phyloP scores from a whole-genome alignment of 2,329 filamentous ascomycete species.

The Venturia nashicola region DNA sequence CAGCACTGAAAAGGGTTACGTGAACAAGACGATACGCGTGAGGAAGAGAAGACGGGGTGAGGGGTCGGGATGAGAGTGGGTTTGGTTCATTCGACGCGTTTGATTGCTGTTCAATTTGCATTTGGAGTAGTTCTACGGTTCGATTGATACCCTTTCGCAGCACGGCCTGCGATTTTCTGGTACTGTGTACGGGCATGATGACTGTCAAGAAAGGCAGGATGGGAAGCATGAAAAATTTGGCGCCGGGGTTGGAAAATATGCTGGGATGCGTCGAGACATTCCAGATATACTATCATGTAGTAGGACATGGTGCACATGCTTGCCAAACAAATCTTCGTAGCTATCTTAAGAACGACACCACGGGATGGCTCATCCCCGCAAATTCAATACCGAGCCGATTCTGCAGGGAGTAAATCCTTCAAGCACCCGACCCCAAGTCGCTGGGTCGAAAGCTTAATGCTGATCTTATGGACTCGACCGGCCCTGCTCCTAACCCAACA shows the following conservation, averaged over 20 bases:
- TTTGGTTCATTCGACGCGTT: not conserved
- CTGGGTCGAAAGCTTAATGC: not conserved
- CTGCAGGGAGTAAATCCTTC: not conserved
- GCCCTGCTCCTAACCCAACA: not conserved
- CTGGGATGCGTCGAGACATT: not conserved
- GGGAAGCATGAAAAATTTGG: not conserved
- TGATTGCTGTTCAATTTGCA: not conserved
- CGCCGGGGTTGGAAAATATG: not conserved
- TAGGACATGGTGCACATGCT: not conserved
- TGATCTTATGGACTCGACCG: not conserved
- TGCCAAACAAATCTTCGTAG: not conserved
- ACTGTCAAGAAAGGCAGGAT: not conserved
- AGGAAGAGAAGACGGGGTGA: slow-evolving; percentile 1
- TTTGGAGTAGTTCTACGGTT: not conserved
- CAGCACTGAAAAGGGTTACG: not conserved
- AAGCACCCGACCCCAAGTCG: not conserved
- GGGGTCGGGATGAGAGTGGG: not conserved
- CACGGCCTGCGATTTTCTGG: not conserved
- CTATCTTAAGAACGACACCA: not conserved
- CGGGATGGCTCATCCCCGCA: not conserved
- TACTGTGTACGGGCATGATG: not conserved
- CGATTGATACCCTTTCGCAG: slow-evolving; percentile 1
- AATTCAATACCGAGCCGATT: not conserved
- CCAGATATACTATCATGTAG: not conserved
- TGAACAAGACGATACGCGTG: slow-evolving; percentile 7